Conservation (phyloP, 345 rosid genomes). For the Kandelia obovata region DNA sequence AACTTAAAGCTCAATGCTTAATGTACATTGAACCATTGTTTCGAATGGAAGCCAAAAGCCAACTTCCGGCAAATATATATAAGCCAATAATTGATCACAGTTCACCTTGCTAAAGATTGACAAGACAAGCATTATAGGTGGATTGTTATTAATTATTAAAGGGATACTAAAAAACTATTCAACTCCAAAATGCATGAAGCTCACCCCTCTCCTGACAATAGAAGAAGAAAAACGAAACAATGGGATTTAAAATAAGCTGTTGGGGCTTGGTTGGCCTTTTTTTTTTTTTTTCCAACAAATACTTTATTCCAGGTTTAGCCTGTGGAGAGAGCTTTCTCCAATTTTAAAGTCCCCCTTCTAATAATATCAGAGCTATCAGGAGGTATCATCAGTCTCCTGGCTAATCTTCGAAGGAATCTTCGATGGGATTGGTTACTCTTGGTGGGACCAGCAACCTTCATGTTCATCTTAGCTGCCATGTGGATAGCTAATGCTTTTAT, state of each 20-base stretch:
- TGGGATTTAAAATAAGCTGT: no score
- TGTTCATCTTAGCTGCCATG: conserved; percentile 14
- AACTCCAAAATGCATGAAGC: no score
- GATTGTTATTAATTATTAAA: no score
- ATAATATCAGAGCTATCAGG: conserved; percentile 12
- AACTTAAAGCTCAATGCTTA: neutral
- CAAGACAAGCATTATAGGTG: no score
- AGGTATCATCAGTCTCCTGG: conserved; percentile 13
- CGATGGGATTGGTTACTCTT: conserved; percentile 16
- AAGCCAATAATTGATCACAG: neutral
- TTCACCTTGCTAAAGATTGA: neutral
- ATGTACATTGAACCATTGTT: neutral
- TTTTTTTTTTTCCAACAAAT: neutral
- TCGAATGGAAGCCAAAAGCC: neutral
- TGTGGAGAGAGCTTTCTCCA: neutral
- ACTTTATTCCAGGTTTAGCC: neutral
- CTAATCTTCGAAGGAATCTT: conserved; percentile 32
- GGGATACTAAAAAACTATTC: no score
- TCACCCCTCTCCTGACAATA: no score
- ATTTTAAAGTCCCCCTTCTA: conserved; percentile 1
- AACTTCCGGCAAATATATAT: neutral
- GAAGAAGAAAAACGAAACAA: no score
- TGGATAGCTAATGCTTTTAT: conserved; percentile 8
- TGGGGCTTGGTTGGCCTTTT: neutral
- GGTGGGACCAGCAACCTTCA: conserved; percentile 15